Percentiles rank a stretch among this genome's conserved stretches.
Evolutionary conservation across 129 eudicot genomes (phyloP).

Genomic region (Flaveria brownii): DNA sequence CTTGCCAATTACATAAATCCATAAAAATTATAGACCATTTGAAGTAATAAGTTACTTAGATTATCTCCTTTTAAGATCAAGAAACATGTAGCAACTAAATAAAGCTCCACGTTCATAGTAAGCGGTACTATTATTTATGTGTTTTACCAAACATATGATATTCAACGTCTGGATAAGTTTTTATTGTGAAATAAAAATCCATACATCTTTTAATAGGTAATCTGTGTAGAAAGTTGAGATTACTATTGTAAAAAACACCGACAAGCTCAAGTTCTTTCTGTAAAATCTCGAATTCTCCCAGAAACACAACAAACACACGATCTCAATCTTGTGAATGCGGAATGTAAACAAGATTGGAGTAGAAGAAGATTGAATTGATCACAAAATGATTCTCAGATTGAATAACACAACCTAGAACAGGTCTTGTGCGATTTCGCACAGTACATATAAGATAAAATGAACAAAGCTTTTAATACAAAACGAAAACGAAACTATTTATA

Average conservation of each 20-base stretch:
- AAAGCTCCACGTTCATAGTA: constrained; percentile 75
- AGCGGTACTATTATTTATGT: constrained; percentile 54
- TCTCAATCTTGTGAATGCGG: too few species aligned
- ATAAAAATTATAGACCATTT: constrained; percentile 38
- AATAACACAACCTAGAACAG: too few species aligned
- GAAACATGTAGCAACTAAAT: constrained; percentile 83
- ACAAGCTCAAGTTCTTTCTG: constrained; percentile 78
- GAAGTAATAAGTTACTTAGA: constrained; percentile 58
- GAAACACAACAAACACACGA: too few species aligned
- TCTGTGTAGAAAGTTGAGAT: constrained; percentile 63
- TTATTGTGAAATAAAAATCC: constrained; percentile 68
- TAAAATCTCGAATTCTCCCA: too few species aligned
- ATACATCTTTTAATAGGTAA: constrained; percentile 69
- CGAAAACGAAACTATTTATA: too few species aligned
- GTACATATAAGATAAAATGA: too few species aligned
- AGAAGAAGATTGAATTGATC: too few species aligned
- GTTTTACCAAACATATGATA: constrained; percentile 67
- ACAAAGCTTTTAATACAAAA: too few species aligned
- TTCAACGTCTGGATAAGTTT: constrained; percentile 80
- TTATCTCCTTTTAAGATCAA: constrained; percentile 89
- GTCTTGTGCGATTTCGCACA: too few species aligned
- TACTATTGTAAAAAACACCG: constrained; percentile 60
- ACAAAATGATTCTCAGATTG: too few species aligned
- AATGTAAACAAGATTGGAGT: too few species aligned
- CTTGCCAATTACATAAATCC: constrained; percentile 51